A percentile compares a stretch with the other conserved stretches of the same genome.
These are phyloP conservation scores for Claviceps sorghi DNA, from an alignment of 2,329 filamentous ascomycete genomes.

Conservation along the genomic window DNA sequence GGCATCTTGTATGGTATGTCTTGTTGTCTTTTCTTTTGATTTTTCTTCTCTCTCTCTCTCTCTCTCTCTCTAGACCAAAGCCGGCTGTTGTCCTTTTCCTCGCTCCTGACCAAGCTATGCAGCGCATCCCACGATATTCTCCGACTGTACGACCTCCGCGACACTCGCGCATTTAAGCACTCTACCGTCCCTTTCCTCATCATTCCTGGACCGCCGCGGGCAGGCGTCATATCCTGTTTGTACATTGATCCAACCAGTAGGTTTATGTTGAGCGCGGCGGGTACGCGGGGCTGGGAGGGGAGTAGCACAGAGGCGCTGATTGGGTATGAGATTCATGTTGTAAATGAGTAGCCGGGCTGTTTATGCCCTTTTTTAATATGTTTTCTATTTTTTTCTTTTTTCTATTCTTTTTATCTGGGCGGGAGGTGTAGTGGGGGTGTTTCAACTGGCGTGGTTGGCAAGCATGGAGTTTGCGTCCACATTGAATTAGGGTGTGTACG, in stretches of 20 bases:
- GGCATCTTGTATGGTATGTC: conserved; percentile 65
- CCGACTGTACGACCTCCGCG: conserved; percentile 74
- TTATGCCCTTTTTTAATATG: background rate
- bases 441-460: too few species aligned
- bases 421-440: too few species aligned
- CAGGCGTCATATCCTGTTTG: conserved; percentile 73
- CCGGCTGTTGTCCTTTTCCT: too few species aligned
- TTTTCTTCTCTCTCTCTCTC: too few species aligned
- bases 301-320: conserved; percentile 77
- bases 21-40: background rate
- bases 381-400: background rate
- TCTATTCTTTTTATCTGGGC: too few species aligned
- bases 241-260: conserved; percentile 77
- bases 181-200: conserved; percentile 90
- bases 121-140: conserved; percentile 89
- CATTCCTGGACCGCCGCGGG: conserved; percentile 68
- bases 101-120: background rate
- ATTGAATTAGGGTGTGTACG: too few species aligned
- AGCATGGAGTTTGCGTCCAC: too few species aligned
- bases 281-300: conserved; percentile 91
- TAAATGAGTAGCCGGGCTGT: conserved; percentile 3
- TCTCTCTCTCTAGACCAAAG: background rate
- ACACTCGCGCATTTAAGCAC: conserved; percentile 50
- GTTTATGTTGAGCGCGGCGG: conserved; percentile 84
- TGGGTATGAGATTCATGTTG: conserved; percentile 68